Base-by-base conservation (phyloP, 1,284 basidiomycete species). In the Schizopora paradoxa region DNA sequence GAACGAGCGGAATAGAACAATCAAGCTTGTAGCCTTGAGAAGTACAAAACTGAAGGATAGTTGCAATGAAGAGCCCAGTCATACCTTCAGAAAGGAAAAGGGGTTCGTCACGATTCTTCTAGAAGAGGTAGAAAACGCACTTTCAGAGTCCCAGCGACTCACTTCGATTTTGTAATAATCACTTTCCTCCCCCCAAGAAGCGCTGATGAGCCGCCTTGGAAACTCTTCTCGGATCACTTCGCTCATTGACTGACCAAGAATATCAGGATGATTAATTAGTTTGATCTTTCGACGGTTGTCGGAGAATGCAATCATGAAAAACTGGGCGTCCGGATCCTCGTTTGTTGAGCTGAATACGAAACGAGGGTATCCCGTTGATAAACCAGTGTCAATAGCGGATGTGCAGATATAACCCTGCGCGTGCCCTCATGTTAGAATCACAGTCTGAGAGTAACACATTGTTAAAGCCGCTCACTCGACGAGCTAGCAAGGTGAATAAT, bases 221-320 rank as follows among this genome's bases (percentile, higher is more conserved):
- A 50, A 50, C n/a, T 32, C 23, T 18, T 50, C 39, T 27, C 69
- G 69, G 18, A 79, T 61, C 34, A 67, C 66, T 6, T 66, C 62
- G 6, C 69, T 72, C 6, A 80, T 61, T n/a, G 69, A 62, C 18
- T 70, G 61, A 49, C 74, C 73, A 25, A 79, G 64, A 19, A 67
- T 62, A 16, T 64, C 65, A 0, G 82, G 79, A 11, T 77, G 77
- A 38, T 79, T 72, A 31, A 84, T 63, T 19, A 86, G 63, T 8
- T 73, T 77, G 34, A 85, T 60, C 41, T 72, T 72, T 43, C 73
- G 68, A 3, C 77, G 78, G 6, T 72, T 67, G 36, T 69, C 67
- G 22, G 77, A 78, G 56, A 86, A 70, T 56, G 72, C 74, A 19
- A 76, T 76, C 13, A 80, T 60, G 56, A 86, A 84, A 59, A 85